phyloP scores from a whole-genome alignment of 306 rosid species.

The Sophora flavescens region DNA sequence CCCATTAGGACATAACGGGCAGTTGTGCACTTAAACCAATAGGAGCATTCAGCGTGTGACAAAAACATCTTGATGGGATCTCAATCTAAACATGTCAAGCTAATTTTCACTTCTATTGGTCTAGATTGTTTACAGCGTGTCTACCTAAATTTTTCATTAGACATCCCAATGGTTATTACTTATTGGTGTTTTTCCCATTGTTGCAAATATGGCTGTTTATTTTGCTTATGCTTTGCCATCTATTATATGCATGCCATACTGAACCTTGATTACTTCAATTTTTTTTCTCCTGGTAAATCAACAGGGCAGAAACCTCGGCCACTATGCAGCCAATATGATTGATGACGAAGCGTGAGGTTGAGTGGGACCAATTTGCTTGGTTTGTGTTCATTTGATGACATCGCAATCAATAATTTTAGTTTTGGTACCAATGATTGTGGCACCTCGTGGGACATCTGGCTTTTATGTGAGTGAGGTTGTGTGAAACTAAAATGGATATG shows the following conservation, averaged over 20 bases:
- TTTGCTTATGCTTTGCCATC: not conserved
- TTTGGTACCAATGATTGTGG: no score
- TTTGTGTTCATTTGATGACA: not conserved
- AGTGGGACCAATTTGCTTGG: slow-evolving; percentile 9
- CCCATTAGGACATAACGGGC: not conserved
- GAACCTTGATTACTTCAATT: not conserved
- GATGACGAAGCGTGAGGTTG: slow-evolving; percentile 55
- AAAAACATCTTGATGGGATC: slow-evolving; percentile 3
- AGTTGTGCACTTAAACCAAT: not conserved
- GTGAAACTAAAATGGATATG: no score
- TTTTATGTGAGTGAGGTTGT: no score
- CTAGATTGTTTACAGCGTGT: not conserved
- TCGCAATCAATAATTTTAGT: not conserved
- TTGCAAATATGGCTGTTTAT: not conserved
- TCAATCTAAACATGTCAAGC: slow-evolving; percentile 2
- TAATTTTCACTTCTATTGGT: not conserved
- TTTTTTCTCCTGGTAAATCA: not conserved
- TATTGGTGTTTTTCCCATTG: not conserved
- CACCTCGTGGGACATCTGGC: no score
- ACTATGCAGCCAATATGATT: slow-evolving; percentile 59
- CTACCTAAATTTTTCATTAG: not conserved
- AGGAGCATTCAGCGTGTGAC: not conserved
- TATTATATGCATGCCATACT: not conserved
- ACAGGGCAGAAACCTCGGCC: slow-evolving; percentile 80
- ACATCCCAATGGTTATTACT: not conserved